Evolutionary conservation across 352 stramenopile species (phyloP), one percentile per base, ranked within the genome.

Genomic region (Globisporangium irregulare): DNA sequence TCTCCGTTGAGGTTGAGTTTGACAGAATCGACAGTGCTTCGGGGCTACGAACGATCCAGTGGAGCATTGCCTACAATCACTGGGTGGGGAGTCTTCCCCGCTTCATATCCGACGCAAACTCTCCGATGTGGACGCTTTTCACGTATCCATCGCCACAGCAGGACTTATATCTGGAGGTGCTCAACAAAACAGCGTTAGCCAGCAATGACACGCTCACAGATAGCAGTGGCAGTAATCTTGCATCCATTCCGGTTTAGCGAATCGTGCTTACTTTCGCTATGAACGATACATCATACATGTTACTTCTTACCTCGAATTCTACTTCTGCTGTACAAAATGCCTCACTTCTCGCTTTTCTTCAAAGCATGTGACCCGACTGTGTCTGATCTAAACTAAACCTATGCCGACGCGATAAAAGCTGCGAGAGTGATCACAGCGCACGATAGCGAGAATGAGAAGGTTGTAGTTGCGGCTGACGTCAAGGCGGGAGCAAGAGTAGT

Each of bases 61-160:
- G 76, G 76, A 73, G 59, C 25, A 74, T 83, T 29, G 56, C 54
- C 36, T 84, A 84, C 62, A 67, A 59, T 1, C 63, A 82, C 54
- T 84, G 74, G 77, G 4, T 65, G 32, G 74, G 77, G 0, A 58
- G 55, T 4, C 50, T 84, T 27, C 74, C 77, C 8, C 34, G 27
- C 0, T 76, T 84, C 53, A 62, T 84, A 48, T n/a, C 68, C 22
- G 57, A 48, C 0, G 53, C 46, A 4, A 71, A 61, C 6, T 51
- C 56, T 10, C 73, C 76, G 10, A 59, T 62, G 50, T 84, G 77
- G 75, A 75, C 57, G 10, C 74, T 84, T 29, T 73, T 77, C 34
- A 69, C 62, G 4, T 71, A 67, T 18, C 74, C 72, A 41, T 69
- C 74, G 1, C 20, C 34, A 7, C 56, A 64, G 34, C 56, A 56